Percentiles rank a stretch among this genome's conserved stretches.
Conservation (phyloP, 2,329 filamentous ascomycete species). For the Pseudopithomyces chartarum region DNA sequence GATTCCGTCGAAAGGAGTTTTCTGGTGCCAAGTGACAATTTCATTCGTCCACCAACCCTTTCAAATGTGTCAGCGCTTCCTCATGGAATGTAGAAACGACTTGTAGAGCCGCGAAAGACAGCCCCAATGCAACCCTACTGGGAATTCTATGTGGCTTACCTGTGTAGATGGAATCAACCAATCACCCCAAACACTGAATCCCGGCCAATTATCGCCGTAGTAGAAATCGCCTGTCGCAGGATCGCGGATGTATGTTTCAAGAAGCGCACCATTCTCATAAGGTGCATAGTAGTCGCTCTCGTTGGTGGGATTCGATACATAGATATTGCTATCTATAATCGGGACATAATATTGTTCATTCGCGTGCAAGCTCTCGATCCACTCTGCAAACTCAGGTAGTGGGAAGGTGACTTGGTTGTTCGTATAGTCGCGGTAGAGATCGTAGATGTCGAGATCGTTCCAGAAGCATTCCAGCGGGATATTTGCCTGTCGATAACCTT, state of each 20-base stretch:
- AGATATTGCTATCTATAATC: slow-evolving; percentile 66
- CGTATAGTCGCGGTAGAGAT: slow-evolving; percentile 60
- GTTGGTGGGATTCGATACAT: slow-evolving; percentile 71
- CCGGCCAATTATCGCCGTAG: slow-evolving; percentile 58
- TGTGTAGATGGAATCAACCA: slow-evolving; percentile 63
- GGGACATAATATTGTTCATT: slow-evolving; percentile 61
- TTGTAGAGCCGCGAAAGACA: too few relatives aligned
- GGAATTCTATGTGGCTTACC: slow-evolving; percentile 28
- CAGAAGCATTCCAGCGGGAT: slow-evolving; percentile 55
- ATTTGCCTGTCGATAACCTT: slow-evolving; percentile 56
- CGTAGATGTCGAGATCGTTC: slow-evolving; percentile 43
- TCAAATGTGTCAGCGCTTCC: not conserved
- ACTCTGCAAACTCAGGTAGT: slow-evolving; percentile 52
- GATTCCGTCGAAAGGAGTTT: slow-evolving; percentile 57
- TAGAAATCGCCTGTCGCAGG: slow-evolving; percentile 54
- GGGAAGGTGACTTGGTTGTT: slow-evolving; percentile 58
- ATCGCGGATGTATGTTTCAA: slow-evolving; percentile 55
- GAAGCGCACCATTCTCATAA: slow-evolving; percentile 52
- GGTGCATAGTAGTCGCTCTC: slow-evolving; percentile 58
- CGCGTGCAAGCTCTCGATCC: slow-evolving; percentile 56
- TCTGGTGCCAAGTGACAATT: slow-evolving; percentile 53
- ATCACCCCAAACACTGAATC: slow-evolving; percentile 63
- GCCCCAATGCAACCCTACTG: not conserved
- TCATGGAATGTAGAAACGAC: too few relatives aligned
- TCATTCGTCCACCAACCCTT: slow-evolving; percentile 58